A percentile compares a stretch with the other conserved stretches of the same genome.
Evolutionary conservation across 176 grass and related monocot species (phyloP).

Genomic region (Melocanna baccifera): DNA sequence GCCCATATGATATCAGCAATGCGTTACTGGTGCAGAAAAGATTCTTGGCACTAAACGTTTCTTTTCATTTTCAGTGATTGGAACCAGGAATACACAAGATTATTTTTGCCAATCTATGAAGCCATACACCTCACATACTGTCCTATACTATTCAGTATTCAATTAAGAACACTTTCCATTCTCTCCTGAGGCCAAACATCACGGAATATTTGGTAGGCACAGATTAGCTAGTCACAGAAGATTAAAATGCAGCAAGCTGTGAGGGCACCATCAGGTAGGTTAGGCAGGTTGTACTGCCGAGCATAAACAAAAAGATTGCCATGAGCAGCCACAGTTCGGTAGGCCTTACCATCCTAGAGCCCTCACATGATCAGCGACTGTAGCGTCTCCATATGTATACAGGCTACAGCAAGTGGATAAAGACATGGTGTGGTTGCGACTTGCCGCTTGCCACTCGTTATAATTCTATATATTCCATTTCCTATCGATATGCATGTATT

Average conservation of each 20-base stretch:
- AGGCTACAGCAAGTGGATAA: background rate
- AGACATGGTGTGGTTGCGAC: constrained; percentile 23
- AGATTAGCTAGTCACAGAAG: background rate
- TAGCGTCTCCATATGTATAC: background rate
- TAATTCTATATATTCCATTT: background rate
- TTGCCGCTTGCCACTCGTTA: constrained; percentile 18
- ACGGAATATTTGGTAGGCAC: background rate
- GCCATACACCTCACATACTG: background rate
- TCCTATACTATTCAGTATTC: background rate
- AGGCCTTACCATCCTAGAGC: constrained; percentile 17
- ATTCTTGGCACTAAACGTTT: background rate
- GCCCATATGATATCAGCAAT: background rate
- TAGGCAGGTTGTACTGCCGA: background rate
- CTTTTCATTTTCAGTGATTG: background rate
- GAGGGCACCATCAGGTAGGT: constrained; percentile 20
- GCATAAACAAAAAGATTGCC: background rate
- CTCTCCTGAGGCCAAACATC: background rate
- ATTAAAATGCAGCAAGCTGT: background rate
- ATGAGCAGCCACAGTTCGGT: constrained; percentile 24
- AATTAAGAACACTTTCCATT: background rate
- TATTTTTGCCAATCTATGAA: background rate
- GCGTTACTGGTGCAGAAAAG: background rate
- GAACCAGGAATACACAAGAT: background rate
- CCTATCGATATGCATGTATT: background rate
- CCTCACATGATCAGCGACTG: constrained; percentile 1